Evolutionary conservation across 2,329 filamentous ascomycete genomes (phyloP), one percentile per base, ranked within the genome.

Genomic region (Mycocentrospora acerina): DNA sequence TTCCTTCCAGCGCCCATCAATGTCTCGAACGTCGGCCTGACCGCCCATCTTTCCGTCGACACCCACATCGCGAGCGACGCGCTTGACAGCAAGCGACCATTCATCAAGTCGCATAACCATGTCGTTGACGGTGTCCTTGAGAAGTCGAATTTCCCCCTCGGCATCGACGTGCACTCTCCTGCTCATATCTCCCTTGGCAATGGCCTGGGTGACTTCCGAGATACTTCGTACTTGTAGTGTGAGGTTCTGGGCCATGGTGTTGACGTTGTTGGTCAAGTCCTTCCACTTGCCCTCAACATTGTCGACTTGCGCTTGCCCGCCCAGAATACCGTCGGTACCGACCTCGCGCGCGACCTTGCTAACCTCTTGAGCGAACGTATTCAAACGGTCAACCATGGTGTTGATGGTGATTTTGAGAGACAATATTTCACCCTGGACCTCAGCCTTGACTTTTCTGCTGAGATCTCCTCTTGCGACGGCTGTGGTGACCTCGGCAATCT

Each of bases 41-140:
- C 91, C 91, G 58, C 91, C 91, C 88, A 98, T 95, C 74, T 96
- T 97, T 47, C 91, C 91, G 60, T 97, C 93, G 35, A 97, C 91
- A 52, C 91, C 91, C 53, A 97, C 93, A 67, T 97, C 93, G 59
- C 93, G 90, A 42, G 91, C 91, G 19, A 98, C 91, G 55, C 90
- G 82, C 71, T 97, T 93, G 49, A 98, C 86, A 63, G 95, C 90
- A 54, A 94, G 90, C 39, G 90, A 95, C 80, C 96, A 97, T 51
- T 91, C 91, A 43, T 93, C 94, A 34, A 98, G 74, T 48, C 91
- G 83, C 64, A 90, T 90, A 51, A 97, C 91, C 91, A 96, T 96
- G 82, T 96, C 91, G 67, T 96, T 96, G 73, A 96, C 95, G 29
- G 91, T 97, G 62, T 94, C 89, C 66, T 96, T 96, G 35, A 97